Base-by-base conservation (phyloP, 208 protist species). In the Vickermania spadyakhi region DNA sequence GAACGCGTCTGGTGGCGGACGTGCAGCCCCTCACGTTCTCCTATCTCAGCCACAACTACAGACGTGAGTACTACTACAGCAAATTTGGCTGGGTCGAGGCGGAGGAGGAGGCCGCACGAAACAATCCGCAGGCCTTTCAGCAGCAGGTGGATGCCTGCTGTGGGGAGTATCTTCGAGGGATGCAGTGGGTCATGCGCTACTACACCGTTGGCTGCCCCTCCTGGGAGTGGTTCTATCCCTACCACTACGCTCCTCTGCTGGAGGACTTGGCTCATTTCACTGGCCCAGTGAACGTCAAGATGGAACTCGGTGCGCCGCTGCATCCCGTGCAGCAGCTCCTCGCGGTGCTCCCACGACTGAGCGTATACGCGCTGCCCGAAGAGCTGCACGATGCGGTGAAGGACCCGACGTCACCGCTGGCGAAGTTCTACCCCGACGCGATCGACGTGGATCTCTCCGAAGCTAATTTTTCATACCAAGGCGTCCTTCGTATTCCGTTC, bases 161-260 rank as follows among this genome's bases (percentile, higher is more conserved):
- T 28, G 61, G 75, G 26, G 73, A 84, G 61, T 99, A 99, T 82
- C 66, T 98, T 36, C 84, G 97, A 55, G 98, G 98, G 22, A 78
- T 99, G 36, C 81, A 84, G 63, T 99, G 98, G 98, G 97, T 99
- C n/a, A 82, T 99, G 68, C 66, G 73, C 7, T 99, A 99, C 85
- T 99, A 99, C 78, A 99, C 97, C 60, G 76, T 91, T 36, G 98
- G 97, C 7, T 97, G 91, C 70, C 81, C 89, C 11, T 98, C 92
- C 36, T 99, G 98, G 98, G 64, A 75, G 62, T 99, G 97, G 97
- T 99, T 92, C 75, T 99, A 99, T 72, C 98, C 98, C 3, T 99
- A 93, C 82, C 93, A 99, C 82, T 99, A 99, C 79, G 81, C 98
- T 11, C 99, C 99, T 13, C 91, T 99, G 28, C 79, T 97, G 61